Conservation (phyloP, 306 rosid species). For the Pyrus pyrifolia region DNA sequence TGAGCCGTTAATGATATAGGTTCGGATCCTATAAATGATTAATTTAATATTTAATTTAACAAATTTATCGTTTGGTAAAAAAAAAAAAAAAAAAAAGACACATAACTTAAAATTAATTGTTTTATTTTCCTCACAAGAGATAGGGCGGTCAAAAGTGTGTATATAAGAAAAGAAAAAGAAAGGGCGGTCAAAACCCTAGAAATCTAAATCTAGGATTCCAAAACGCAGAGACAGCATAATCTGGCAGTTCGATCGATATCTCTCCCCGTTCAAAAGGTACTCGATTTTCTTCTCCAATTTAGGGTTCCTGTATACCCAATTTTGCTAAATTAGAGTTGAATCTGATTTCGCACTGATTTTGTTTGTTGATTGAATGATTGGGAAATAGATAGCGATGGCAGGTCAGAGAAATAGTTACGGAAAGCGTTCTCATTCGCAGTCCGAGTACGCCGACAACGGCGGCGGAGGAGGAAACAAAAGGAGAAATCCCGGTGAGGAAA, state of each 20-base stretch:
- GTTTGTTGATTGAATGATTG: conserved; percentile 5
- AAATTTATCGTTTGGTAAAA: too few species aligned
- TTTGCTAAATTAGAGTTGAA: too few species aligned
- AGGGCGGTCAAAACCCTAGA: neutral
- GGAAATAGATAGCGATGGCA: conserved; percentile 43
- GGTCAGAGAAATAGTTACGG: conserved; percentile 71
- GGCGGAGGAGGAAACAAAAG: conserved; percentile 44
- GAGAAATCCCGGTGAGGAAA: conserved; percentile 73
- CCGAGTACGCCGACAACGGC: conserved; percentile 56
- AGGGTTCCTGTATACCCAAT: too few species aligned
- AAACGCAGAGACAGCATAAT: neutral
- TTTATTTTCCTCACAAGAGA: neutral
- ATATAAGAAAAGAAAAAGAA: too few species aligned
- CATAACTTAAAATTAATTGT: too few species aligned
- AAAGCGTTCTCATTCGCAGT: conserved; percentile 64
- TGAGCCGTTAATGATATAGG: fast-evolving
- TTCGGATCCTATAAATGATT: fast-evolving
- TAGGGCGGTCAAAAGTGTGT: neutral
- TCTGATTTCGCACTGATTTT: neutral
- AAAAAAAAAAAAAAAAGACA: too few species aligned
- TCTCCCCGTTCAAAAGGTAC: neutral
- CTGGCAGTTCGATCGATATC: neutral
- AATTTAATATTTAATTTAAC: too few species aligned
- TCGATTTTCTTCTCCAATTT: neutral
- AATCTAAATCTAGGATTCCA: neutral